Conservation (phyloP, 2,329 filamentous ascomycete genomes). For the Stemphylium lycopersici region DNA sequence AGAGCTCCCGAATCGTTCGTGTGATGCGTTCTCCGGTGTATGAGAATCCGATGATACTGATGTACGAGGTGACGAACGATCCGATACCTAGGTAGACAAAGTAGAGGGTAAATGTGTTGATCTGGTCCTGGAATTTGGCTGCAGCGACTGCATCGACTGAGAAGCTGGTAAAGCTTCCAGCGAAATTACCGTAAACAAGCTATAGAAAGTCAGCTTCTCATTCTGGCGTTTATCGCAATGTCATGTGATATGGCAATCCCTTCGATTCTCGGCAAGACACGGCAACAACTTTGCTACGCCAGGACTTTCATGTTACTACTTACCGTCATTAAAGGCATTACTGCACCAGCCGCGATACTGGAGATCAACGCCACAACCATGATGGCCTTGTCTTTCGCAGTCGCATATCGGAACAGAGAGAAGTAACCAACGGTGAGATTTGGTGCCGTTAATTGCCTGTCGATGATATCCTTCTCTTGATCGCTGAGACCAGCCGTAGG, state of each 20-base stretch:
- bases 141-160: conserved; percentile 38
- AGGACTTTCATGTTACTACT: background rate
- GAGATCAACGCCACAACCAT: conserved; percentile 64
- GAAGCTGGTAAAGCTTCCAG: conserved; percentile 46
- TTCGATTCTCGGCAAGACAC: too few species aligned
- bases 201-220: conserved; percentile 9
- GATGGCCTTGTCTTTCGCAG: conserved; percentile 48
- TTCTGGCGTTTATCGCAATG: background rate
- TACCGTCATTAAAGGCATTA: conserved; percentile 74
- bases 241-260: background rate
- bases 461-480: conserved; percentile 44
- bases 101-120: conserved; percentile 43
- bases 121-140: conserved; percentile 37
- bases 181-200: conserved; percentile 50
- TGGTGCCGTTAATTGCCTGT: conserved; percentile 51
- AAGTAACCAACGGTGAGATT: conserved; percentile 53
- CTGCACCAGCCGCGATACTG: conserved; percentile 74
- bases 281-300: too few species aligned
- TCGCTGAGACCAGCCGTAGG: conserved; percentile 36
- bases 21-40: conserved; percentile 61
- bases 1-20: conserved; percentile 57
- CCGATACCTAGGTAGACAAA: conserved; percentile 49
- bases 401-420: conserved; percentile 55
- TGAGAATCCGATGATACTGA: conserved; percentile 87
- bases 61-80: conserved; percentile 69